Evolutionary conservation across 371 early-diverging fungal genomes (phyloP), one percentile per base, ranked within the genome.

Genomic region (Zancudomyces culisetae): DNA sequence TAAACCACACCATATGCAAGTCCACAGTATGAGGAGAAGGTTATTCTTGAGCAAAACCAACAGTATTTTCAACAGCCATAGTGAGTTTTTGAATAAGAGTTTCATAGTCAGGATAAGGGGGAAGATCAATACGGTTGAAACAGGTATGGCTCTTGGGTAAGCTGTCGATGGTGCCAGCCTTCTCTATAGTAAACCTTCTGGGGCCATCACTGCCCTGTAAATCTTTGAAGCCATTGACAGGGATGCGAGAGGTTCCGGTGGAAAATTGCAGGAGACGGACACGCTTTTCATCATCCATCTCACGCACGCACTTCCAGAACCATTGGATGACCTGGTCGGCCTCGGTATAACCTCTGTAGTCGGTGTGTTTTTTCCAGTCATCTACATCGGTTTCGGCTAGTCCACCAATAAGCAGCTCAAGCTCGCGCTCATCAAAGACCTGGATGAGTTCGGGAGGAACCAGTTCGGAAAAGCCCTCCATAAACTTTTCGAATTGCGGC

Each of bases 301-400:
- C 70, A 23, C 78, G 66, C 2, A 98, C 80, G 62, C 80, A 85
- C 74, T 85, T 78, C 98, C 98, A 98, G 79, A 96, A 98, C 91
- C 90, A 90, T 61, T 85, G 83, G 47, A 97, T 77, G n/a, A 87
- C 87, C 61, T 88, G 87, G 66, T 94, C 95, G 52, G 84, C 80
- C 64, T 87, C 88, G 2, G 89, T 87, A 75, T 93, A 98, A 22
- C 95, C 93, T 45, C 91, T 73, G 63, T 97, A 98, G 56, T 91
- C 92, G 12, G 97, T 93, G 61, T 98, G 90, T 67, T 92, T 95
- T 75, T 89, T 91, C 99, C 98, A 97, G 66, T 98, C 99, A 58
- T 95, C 95, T 15, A 95, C 79, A 70, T 99, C 96, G 53, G 98
- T 92, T 60, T 99, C 97, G 4, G 94, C 87, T 59, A 97, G 72